Base-by-base conservation (phyloP, 495 filamentous ascomycete species). In the Penicillium coprophilum region DNA sequence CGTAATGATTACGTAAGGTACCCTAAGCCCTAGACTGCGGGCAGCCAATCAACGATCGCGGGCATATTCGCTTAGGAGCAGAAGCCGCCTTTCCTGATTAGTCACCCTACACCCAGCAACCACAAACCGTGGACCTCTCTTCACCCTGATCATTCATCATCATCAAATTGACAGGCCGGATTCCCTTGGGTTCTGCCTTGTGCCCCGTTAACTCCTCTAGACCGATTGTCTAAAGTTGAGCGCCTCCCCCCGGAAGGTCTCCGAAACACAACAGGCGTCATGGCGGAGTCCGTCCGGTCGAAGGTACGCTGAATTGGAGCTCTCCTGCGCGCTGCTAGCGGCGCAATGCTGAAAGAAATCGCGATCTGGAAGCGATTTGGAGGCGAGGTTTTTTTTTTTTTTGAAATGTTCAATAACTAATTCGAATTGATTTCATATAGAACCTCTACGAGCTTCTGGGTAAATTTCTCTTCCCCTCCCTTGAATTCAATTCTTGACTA, bases 371-470 rank as follows among this genome's bases (percentile, higher is more conserved):
- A 30, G 50, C 24, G 50, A 52, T 52, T 40, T 7, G 6, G 38
- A 23, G 31, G 44, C 20, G 19, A 24, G n/a, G 11, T 1, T 10
- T 32, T 53, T 43, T 23, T 40, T 47, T 54, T 40, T 47, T 54
- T 27, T 27, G 0, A 13, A 36, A 36, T 27, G 38, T 31, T 43
- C 31, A 54, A 32, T 46, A 34, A 46, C 52, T 54, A 54, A 54
- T 28, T 46, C 17, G 28, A 46, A 34, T 34, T 34, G 1, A 3
- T 20, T 28, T 47, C 15, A 38, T 38, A 64, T 57, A 77, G 90
- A 95, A 95, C 80, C 81, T 85, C 58, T 95, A 85, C 82, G 89
- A 90, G 82, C 82, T 91, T 78, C 90, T 95, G 79, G 90, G 90
- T 94, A 87, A 70, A 69, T 65, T 60, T 67, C 0, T 27, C 24